A percentile compares a stretch with the other conserved stretches of the same genome.
These are phyloP conservation scores for Exophiala xenobiotica DNA, from an alignment of 2,329 filamentous ascomycete species.

Conservation along the genomic window DNA sequence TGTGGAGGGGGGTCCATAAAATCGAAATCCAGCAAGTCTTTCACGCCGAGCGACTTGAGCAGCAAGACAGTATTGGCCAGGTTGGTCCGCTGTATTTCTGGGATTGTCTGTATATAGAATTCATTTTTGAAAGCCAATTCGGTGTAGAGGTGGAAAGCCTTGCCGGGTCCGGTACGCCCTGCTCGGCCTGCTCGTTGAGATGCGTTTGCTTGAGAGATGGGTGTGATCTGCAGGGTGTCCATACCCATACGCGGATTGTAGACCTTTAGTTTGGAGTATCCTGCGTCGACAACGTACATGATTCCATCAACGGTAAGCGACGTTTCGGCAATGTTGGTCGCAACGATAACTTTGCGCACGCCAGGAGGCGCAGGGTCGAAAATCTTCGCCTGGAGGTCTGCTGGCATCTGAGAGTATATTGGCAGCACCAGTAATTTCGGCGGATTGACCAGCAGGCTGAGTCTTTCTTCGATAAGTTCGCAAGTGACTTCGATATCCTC, in stretches of 20 bases:
- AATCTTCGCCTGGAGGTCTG: slow-evolving; percentile 95
- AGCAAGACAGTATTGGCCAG: slow-evolving; percentile 80
- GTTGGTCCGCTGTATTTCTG: slow-evolving; percentile 95
- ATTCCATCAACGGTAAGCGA: slow-evolving; percentile 98
- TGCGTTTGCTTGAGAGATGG: slow-evolving; percentile 94
- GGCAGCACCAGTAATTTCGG: slow-evolving; percentile 92
- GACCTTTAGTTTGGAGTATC: slow-evolving; percentile 96
- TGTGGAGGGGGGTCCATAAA: slow-evolving; percentile 98
- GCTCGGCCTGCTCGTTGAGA: slow-evolving; percentile 91
- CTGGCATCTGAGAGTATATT: slow-evolving; percentile 99
- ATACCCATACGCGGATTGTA: slow-evolving; percentile 99
- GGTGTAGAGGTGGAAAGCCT: slow-evolving; percentile 90
- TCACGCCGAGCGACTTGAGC: slow-evolving; percentile 86
- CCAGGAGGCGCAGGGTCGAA: slow-evolving; percentile 89
- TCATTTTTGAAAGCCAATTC: slow-evolving; percentile 95
- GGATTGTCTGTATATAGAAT: slow-evolving; percentile 93
- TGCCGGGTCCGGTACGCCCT: slow-evolving; percentile 90
- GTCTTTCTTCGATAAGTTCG: slow-evolving; percentile 82
- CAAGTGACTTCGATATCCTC: slow-evolving; percentile 98
- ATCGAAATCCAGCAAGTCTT: slow-evolving; percentile 89
- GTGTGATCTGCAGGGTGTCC: slow-evolving; percentile 97
- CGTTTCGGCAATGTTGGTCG: slow-evolving; percentile 97
- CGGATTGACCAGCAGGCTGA: slow-evolving; percentile 87
- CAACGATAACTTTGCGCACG: slow-evolving; percentile 94
- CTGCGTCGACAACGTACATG: slow-evolving; percentile 97